phyloP scores from a whole-genome alignment of 768 basidiomycete genomes.

The Phanerochaete carnosa region DNA sequence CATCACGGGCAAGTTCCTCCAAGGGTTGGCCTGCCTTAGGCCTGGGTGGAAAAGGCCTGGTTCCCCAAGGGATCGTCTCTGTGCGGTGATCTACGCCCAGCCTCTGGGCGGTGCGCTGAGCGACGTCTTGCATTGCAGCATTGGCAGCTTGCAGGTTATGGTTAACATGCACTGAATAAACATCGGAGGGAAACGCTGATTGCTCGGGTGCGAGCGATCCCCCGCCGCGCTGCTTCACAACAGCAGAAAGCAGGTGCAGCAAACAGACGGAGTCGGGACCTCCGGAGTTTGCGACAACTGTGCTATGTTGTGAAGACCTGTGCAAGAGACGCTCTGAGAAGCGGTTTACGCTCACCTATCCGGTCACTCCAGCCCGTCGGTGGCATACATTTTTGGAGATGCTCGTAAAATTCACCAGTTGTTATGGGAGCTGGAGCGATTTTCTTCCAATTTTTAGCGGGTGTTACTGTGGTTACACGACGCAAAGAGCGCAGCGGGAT shows the following conservation, averaged over 20 bases:
- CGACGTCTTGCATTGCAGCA: constrained; percentile 48
- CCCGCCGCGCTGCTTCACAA: constrained; percentile 26
- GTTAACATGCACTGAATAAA: constrained; percentile 63
- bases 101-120: constrained; percentile 37
- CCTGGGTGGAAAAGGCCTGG: constrained; percentile 43
- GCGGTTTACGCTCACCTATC: constrained; percentile 36
- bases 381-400: constrained; percentile 45
- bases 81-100: constrained; percentile 46
- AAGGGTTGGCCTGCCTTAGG: constrained; percentile 40
- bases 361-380: constrained; percentile 45
- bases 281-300: constrained; percentile 77
- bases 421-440: constrained; percentile 32
- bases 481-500: neutral
- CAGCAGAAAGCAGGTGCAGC: constrained; percentile 58
- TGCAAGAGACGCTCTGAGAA: neutral
- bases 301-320: neutral
- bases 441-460: neutral
- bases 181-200: constrained; percentile 17
- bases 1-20: constrained; percentile 56
- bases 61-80: constrained; percentile 55
- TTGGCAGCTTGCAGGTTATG: constrained; percentile 68
- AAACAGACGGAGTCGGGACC: constrained; percentile 83
- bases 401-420: constrained; percentile 44
- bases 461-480: neutral
- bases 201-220: neutral